Evolutionary conservation across 75 land plant genomes (phyloP).

Genomic region (Cryptomeria japonica): DNA sequence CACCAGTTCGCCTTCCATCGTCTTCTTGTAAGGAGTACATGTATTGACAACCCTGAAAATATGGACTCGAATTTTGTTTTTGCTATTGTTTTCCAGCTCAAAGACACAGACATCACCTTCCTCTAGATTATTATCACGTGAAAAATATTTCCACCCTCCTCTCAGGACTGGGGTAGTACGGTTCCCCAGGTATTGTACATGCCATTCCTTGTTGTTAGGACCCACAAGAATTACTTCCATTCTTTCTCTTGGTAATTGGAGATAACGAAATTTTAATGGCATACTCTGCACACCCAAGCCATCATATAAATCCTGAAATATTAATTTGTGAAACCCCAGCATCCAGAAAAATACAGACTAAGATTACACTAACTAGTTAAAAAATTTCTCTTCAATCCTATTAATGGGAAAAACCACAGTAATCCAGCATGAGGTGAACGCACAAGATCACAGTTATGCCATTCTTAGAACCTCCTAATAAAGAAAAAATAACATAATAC

Average conservation of each 20-base stretch:
- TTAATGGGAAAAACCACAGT: not conserved
- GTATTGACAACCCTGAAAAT: constrained; percentile 19
- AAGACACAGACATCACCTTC: constrained; percentile 30
- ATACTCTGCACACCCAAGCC: constrained; percentile 15
- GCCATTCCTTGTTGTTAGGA: constrained; percentile 6
- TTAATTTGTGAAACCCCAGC: not conserved
- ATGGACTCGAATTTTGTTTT: constrained; percentile 16
- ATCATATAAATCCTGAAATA: not conserved
- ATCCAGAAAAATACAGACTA: not conserved
- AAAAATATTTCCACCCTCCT: constrained; percentile 24
- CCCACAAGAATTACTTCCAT: not conserved
- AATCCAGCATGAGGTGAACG: not conserved
- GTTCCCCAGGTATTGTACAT: constrained; percentile 3
- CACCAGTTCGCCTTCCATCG: not conserved
- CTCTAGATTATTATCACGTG: constrained; percentile 20
- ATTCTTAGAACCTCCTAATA: not conserved
- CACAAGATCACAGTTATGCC: not conserved
- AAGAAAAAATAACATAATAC: not conserved
- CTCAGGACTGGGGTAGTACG: not conserved
- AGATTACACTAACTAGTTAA: not conserved
- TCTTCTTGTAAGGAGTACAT: constrained; percentile 8
- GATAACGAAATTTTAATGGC: not conserved
- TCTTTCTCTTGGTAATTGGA: constrained; percentile 14
- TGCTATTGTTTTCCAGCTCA: constrained; percentile 12
- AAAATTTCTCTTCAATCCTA: not conserved